phyloP scores from a whole-genome alignment of 805 yeast genomes.

The Pichia kluyveri region DNA sequence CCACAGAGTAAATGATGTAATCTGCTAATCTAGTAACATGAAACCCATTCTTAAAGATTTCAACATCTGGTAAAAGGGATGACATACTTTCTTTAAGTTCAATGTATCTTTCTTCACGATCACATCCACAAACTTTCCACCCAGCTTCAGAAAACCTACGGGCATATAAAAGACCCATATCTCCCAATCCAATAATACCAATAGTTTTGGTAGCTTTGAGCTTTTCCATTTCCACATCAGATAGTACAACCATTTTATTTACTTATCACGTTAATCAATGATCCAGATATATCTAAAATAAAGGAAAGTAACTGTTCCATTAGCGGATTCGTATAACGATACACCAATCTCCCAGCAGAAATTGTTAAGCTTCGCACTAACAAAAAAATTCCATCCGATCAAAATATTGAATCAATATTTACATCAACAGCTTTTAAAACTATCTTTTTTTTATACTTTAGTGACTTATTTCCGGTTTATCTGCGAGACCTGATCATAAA shows the following conservation, averaged over 20 bases:
- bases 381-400: too few relatives aligned
- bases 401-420: too few relatives aligned
- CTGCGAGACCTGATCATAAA: neutral
- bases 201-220: conserved; percentile 38
- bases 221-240: conserved; percentile 10
- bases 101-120: conserved; percentile 56
- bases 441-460: too few relatives aligned
- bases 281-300: too few relatives aligned
- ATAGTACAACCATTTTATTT: conserved; percentile 11
- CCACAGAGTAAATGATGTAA: conserved; percentile 83
- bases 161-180: conserved; percentile 92
- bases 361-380: too few relatives aligned
- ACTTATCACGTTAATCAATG: too few relatives aligned
- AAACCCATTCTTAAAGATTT: conserved; percentile 71
- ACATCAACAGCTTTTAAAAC: too few relatives aligned
- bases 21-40: conserved; percentile 74
- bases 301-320: too few relatives aligned
- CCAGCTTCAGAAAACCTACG: conserved; percentile 69
- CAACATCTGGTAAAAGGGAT: conserved; percentile 28
- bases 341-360: too few relatives aligned
- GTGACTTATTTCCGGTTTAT: too few relatives aligned
- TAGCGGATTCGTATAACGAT: too few relatives aligned
- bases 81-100: conserved; percentile 26
- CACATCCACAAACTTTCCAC: conserved; percentile 87
- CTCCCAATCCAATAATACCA: conserved; percentile 94